phyloP scores from a whole-genome alignment of 176 grass and related monocot species.

The Otatea glauca region DNA sequence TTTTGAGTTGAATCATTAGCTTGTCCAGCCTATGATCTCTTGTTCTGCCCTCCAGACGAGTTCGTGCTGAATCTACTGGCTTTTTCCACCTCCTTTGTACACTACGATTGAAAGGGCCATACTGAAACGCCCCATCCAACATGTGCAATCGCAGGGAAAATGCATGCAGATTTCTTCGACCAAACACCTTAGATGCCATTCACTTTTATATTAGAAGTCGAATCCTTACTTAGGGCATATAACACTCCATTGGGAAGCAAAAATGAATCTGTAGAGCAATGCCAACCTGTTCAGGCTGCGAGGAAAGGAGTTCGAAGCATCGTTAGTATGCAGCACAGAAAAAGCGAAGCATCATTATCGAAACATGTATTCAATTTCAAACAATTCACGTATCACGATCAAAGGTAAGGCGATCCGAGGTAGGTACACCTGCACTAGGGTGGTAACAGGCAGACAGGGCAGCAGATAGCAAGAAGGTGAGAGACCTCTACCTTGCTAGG shows the following conservation, averaged over 20 bases:
- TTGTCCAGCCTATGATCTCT: constrained; percentile 68
- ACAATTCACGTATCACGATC: background rate
- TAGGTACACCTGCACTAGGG: background rate
- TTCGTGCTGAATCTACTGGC: constrained; percentile 59
- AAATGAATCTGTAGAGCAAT: too few relatives aligned
- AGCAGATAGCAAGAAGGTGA: background rate
- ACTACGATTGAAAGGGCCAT: constrained; percentile 35
- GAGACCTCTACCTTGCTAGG: background rate
- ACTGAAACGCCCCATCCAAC: background rate
- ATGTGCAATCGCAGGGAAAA: background rate
- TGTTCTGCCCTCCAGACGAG: constrained; percentile 62
- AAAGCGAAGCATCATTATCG: background rate
- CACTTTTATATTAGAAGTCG: background rate
- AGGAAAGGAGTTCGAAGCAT: background rate
- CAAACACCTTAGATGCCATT: constrained; percentile 9
- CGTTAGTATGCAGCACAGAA: background rate
- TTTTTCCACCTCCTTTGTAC: constrained; percentile 68
- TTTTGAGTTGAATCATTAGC: constrained; percentile 62
- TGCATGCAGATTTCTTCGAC: background rate
- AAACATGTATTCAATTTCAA: background rate
- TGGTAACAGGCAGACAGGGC: background rate
- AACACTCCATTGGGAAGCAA: too few relatives aligned
- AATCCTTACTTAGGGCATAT: background rate
- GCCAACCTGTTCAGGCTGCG: background rate
- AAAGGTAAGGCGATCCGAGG: background rate